A percentile compares a stretch with the other conserved stretches of the same genome.
Evolutionary conservation across 805 yeast genomes (phyloP).

Genomic region (Suhomyces prunicola): DNA sequence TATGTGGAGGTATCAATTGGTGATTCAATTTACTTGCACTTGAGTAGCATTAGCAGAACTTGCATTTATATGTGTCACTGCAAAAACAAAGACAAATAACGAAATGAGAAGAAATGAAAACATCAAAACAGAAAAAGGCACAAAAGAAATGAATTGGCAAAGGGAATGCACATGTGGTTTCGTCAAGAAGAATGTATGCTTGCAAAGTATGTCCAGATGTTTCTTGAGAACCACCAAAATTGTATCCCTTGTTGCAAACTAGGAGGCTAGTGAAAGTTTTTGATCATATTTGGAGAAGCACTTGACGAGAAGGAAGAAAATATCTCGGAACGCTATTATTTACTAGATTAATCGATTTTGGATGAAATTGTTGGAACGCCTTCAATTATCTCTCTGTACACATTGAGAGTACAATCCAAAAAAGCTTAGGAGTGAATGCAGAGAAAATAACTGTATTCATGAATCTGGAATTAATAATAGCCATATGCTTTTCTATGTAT

Average conservation of each 20-base stretch:
- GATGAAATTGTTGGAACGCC: neutral
- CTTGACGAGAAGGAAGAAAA: neutral
- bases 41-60: neutral
- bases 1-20: neutral
- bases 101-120: neutral
- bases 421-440: neutral
- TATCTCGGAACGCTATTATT: neutral
- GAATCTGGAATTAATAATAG: conserved; percentile 4
- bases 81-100: conserved; percentile 1
- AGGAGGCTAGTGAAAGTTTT: conserved; percentile 4
- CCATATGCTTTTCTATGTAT: conserved; percentile 9
- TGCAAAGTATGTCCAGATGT: neutral
- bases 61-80: conserved; percentile 1
- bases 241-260: neutral
- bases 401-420: neutral
- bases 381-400: neutral
- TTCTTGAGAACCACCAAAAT: neutral
- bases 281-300: conserved; percentile 8
- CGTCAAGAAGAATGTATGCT: neutral
- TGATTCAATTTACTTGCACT: conserved; percentile 1
- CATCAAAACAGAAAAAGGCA: conserved; percentile 2
- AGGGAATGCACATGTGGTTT: neutral
- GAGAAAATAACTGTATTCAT: neutral
- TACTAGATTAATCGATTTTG: neutral
- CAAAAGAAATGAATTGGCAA: neutral